These are phyloP conservation scores for Diaporthe capsici DNA, from an alignment of 2,329 filamentous ascomycete species.

Conservation along the genomic window DNA sequence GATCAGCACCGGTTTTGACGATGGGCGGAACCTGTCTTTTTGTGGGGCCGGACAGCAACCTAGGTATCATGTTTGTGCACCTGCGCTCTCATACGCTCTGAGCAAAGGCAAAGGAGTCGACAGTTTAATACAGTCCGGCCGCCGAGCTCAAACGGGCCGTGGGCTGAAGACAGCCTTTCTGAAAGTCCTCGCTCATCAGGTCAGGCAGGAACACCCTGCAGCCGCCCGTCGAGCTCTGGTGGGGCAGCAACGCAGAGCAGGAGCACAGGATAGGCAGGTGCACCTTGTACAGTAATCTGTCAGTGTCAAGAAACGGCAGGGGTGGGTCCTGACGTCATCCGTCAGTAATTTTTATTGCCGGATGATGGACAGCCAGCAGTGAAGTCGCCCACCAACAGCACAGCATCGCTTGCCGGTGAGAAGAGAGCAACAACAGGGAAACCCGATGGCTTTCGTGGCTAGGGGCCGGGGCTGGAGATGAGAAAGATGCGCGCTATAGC, in stretches of 20 bases:
- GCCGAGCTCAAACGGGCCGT: background rate
- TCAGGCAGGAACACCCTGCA: background rate
- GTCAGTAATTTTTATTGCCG: conserved; percentile 6
- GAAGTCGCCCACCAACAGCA: conserved; percentile 2
- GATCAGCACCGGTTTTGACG: conserved; percentile 29
- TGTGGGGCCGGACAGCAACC: conserved; percentile 19
- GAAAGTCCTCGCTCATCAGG: background rate
- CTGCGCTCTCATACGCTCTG: conserved; percentile 4
- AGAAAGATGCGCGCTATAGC: background rate
- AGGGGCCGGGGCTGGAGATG: background rate
- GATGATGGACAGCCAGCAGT: conserved; percentile 17
- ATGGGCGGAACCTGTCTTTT: conserved; percentile 32
- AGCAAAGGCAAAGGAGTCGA: background rate
- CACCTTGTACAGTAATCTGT: background rate
- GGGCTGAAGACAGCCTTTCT: background rate
- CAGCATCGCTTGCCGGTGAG: background rate
- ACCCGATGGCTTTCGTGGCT: background rate
- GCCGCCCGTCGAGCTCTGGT: conserved; percentile 11
- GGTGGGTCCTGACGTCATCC: conserved; percentile 25
- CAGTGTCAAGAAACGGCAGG: conserved; percentile 13
- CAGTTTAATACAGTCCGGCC: background rate
- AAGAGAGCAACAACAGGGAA: background rate
- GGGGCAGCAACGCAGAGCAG: background rate
- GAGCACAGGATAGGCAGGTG: conserved; percentile 8
- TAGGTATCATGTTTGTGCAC: conserved; percentile 8